phyloP scores from a whole-genome alignment of 345 rosid species.

The Murraya koenigii region DNA sequence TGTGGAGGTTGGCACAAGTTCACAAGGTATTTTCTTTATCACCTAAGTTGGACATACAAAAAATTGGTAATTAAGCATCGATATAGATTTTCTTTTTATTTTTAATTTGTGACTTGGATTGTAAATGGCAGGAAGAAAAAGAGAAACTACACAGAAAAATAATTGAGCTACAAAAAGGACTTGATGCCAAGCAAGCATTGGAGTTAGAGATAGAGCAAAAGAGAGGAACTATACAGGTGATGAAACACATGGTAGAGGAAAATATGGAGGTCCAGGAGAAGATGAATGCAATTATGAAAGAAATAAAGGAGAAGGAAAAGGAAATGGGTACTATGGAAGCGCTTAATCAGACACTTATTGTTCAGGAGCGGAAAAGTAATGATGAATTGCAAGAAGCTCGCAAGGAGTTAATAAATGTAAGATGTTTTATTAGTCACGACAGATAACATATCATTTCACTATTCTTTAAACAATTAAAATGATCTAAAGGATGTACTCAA shows the following conservation, averaged over 20 bases:
- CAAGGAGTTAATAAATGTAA: constrained; percentile 65
- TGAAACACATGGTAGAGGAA: constrained; percentile 63
- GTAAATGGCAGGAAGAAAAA: constrained; percentile 52
- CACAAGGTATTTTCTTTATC: constrained; percentile 48
- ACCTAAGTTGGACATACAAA: not conserved
- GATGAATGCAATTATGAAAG: constrained; percentile 37
- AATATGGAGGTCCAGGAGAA: constrained; percentile 36
- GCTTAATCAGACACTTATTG: constrained; percentile 42
- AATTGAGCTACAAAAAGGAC: constrained; percentile 42
- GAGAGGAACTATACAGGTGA: constrained; percentile 56
- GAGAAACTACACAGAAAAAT: constrained; percentile 54
- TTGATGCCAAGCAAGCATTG: constrained; percentile 64
- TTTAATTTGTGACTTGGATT: constrained; percentile 5
- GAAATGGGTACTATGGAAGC: constrained; percentile 38
- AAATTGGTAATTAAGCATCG: not conserved
- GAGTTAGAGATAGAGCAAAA: constrained; percentile 75
- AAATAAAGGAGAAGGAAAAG: constrained; percentile 56
- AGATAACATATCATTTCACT: too few relatives aligned
- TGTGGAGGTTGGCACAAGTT: constrained; percentile 55
- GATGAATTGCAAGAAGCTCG: constrained; percentile 66
- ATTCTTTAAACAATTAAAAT: not conserved
- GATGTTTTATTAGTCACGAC: not conserved
- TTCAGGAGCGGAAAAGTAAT: constrained; percentile 48
- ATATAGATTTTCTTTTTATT: not conserved
- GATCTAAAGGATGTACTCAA: not conserved